Evolutionary conservation across 2,329 filamentous ascomycete species (phyloP).

Genomic region (Neophaeococcomyces mojaviensis): DNA sequence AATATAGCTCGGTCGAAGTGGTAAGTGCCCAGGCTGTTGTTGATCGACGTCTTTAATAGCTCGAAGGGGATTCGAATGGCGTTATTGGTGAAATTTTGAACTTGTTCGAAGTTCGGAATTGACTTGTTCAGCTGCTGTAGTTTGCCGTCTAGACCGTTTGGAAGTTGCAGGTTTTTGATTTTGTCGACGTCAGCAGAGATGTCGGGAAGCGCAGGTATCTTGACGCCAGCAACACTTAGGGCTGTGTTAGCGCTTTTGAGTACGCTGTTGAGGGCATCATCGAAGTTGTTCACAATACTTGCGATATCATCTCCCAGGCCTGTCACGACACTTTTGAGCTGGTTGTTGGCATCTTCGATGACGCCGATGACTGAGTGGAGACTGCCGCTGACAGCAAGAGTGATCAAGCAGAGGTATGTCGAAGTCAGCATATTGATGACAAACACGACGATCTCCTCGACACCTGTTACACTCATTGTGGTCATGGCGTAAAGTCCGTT

Average conservation of each 20-base stretch:
- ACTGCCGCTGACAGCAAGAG: slow-evolving; percentile 70
- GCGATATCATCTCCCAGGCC: slow-evolving; percentile 40
- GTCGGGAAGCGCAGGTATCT: slow-evolving; percentile 37
- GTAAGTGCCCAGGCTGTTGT: slow-evolving; percentile 63
- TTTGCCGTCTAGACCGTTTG: slow-evolving; percentile 59
- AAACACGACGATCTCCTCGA: slow-evolving; percentile 84
- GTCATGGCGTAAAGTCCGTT: slow-evolving; percentile 73
- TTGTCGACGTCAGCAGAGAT: slow-evolving; percentile 56
- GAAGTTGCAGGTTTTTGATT: slow-evolving; percentile 63
- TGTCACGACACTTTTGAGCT: slow-evolving; percentile 50
- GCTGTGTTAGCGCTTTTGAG: slow-evolving; percentile 50
- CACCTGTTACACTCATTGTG: slow-evolving; percentile 67
- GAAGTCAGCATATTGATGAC: slow-evolving; percentile 84
- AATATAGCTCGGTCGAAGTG: slow-evolving; percentile 71
- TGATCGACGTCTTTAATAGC: slow-evolving; percentile 65
- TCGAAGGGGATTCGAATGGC: slow-evolving; percentile 75
- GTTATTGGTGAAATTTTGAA: slow-evolving; percentile 71
- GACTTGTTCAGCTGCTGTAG: slow-evolving; percentile 67
- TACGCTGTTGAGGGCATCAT: slow-evolving; percentile 48
- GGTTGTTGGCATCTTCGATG: slow-evolving; percentile 52
- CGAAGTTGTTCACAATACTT: slow-evolving; percentile 40
- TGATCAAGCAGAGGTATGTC: slow-evolving; percentile 85
- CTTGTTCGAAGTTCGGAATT: slow-evolving; percentile 74
- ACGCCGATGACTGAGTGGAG: slow-evolving; percentile 61
- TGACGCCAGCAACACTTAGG: slow-evolving; percentile 31